Percentiles rank a stretch among this genome's conserved stretches.
Evolutionary conservation across 192 early-diverging fungal genomes (phyloP).

Genomic region (Glomus cerebriforme): DNA sequence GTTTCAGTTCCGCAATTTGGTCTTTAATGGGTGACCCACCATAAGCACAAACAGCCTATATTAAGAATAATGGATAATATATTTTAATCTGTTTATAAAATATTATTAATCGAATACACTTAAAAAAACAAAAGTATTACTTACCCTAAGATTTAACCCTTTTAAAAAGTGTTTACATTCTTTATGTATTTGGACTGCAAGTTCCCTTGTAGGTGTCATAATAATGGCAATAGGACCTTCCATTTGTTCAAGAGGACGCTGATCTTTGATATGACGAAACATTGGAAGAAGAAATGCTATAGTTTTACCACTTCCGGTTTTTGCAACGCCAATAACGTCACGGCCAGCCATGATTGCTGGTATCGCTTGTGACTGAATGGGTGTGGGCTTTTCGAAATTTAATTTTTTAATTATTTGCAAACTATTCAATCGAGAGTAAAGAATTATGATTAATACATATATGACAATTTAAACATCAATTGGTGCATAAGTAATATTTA

Average conservation of each 20-base stretch:
- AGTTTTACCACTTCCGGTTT: conserved; percentile 93
- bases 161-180: conserved; percentile 91
- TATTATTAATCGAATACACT: background rate
- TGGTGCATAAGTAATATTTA: conserved; percentile 17
- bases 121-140: background rate
- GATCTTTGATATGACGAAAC: conserved; percentile 94
- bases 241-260: conserved; percentile 70
- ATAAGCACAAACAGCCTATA: conserved; percentile 81
- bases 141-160: conserved; percentile 70
- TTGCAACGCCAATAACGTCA: conserved; percentile 95
- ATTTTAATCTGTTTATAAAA: no score
- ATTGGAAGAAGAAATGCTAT: conserved; percentile 93
- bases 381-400: conserved; percentile 83
- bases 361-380: conserved; percentile 92
- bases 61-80: conserved; percentile 6
- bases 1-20: conserved; percentile 86
- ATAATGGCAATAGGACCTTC: conserved; percentile 87
- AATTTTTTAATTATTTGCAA: conserved; percentile 78
- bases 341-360: conserved; percentile 95
- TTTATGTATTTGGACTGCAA: conserved; percentile 90
- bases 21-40: conserved; percentile 86
- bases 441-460: background rate
- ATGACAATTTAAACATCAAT: background rate
- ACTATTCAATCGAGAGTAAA: conserved; percentile 35
- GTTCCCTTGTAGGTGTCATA: conserved; percentile 92